Conservation (phyloP, 805 yeast species). For the Candida fluviatilis region DNA sequence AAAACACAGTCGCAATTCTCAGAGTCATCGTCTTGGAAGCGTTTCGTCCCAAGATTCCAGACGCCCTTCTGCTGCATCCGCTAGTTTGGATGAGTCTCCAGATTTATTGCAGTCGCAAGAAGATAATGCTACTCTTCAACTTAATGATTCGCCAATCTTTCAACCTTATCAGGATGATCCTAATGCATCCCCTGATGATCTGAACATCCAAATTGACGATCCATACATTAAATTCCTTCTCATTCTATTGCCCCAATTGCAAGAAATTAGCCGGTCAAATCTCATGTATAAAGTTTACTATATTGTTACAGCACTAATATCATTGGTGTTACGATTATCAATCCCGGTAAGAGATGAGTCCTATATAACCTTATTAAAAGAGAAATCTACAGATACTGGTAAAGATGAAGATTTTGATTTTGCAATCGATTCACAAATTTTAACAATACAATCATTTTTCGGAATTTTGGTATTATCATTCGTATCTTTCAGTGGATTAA, state of each 20-base stretch:
- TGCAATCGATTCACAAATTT: constrained; percentile 15
- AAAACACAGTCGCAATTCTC: constrained; percentile 12
- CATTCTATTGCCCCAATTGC: constrained; percentile 14
- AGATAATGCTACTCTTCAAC: too few relatives aligned
- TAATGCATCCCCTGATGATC: background rate
- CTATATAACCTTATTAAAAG: constrained; percentile 5
- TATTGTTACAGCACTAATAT: constrained; percentile 19
- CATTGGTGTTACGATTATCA: constrained; percentile 22
- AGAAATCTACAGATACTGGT: constrained; percentile 4
- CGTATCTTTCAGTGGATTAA: constrained; percentile 9
- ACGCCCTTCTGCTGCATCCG: too few relatives aligned
- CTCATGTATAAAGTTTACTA: constrained; percentile 11
- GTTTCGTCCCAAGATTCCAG: background rate
- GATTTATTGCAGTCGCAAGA: too few relatives aligned
- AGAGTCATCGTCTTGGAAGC: background rate
- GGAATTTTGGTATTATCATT: constrained; percentile 22
- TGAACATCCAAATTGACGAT: background rate
- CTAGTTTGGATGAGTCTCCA: too few relatives aligned
- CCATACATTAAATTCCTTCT: background rate
- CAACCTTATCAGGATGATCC: background rate
- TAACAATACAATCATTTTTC: constrained; percentile 25
- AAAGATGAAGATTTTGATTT: constrained; percentile 12
- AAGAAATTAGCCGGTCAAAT: constrained; percentile 9
- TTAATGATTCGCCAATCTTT: background rate
- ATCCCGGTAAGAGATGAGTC: constrained; percentile 31